Evolutionary conservation across 2,329 filamentous ascomycete genomes (phyloP).

Genomic region (Nakataea oryzae): DNA sequence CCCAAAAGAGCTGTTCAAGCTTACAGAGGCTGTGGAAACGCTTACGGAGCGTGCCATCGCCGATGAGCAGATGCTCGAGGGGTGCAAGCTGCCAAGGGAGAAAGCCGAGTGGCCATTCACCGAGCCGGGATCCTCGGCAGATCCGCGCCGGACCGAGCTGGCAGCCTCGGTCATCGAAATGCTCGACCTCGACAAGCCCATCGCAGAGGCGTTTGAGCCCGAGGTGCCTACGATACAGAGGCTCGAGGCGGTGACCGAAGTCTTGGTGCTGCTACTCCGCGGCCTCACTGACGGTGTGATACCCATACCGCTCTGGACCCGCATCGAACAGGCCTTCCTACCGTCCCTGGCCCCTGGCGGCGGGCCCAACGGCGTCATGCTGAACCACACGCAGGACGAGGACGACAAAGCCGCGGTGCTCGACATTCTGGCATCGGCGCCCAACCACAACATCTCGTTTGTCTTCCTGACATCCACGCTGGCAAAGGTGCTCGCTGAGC

Average conservation of each 20-base stretch:
- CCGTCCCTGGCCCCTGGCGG: constrained; percentile 9
- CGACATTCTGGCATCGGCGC: constrained; percentile 60
- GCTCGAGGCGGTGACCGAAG: constrained; percentile 65
- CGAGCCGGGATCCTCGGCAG: neutral
- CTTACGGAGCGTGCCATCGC: constrained; percentile 46
- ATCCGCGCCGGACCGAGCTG: neutral
- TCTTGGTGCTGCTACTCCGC: constrained; percentile 62
- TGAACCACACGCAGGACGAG: constrained; percentile 16
- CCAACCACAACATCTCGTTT: constrained; percentile 80
- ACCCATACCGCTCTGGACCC: constrained; percentile 57
- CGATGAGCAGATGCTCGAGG: constrained; percentile 51
- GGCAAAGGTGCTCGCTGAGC: constrained; percentile 36
- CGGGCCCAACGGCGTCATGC: constrained; percentile 27
- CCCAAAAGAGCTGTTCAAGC: constrained; percentile 77
- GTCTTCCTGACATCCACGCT: constrained; percentile 79
- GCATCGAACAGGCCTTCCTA: constrained; percentile 44
- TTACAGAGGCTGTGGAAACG: constrained; percentile 68
- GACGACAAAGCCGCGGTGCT: constrained; percentile 47
- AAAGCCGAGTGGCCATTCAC: constrained; percentile 50
- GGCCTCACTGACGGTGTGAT: constrained; percentile 74
- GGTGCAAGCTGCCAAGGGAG: constrained; percentile 38
- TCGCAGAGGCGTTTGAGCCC: constrained; percentile 50
- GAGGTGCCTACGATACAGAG: constrained; percentile 55
- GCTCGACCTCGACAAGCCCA: constrained; percentile 57
- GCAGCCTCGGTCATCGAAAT: constrained; percentile 42